Percentiles rank a stretch among this genome's conserved stretches.
These are phyloP conservation scores for Posidonia australis DNA, from an alignment of 106 monocot species.

Conservation along the genomic window DNA sequence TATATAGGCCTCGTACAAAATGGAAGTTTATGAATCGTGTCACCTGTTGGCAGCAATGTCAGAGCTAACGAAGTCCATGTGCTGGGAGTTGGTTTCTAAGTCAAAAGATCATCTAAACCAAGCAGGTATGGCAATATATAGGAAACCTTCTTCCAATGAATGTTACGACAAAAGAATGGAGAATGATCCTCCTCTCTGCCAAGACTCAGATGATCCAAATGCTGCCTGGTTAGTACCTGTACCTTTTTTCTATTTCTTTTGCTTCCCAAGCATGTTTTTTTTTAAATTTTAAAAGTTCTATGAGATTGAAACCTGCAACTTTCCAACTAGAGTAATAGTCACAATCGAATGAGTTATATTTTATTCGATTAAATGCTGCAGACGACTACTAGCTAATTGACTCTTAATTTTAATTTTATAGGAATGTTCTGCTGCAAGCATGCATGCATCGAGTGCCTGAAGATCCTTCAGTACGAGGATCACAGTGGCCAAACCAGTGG, in stretches of 20 bases:
- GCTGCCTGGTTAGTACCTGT: slow-evolving; percentile 57
- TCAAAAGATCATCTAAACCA: slow-evolving; percentile 50
- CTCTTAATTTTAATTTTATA: slow-evolving; percentile 7
- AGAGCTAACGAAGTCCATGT: slow-evolving; percentile 64
- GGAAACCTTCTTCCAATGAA: slow-evolving; percentile 64
- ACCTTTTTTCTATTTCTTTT: background rate
- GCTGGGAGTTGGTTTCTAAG: slow-evolving; percentile 73
- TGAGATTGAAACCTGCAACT: background rate
- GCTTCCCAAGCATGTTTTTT: background rate
- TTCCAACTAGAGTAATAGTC: too few relatives aligned
- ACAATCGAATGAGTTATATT: too few relatives aligned
- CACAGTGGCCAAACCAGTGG: slow-evolving; percentile 82
- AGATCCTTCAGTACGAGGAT: slow-evolving; percentile 39
- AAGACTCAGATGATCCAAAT: slow-evolving; percentile 69
- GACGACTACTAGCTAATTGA: too few relatives aligned
- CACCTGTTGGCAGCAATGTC: slow-evolving; percentile 42
- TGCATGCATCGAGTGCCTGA: slow-evolving; percentile 71
- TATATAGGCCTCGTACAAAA: background rate
- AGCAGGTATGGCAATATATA: slow-evolving; percentile 66
- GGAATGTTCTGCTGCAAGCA: slow-evolving; percentile 66
- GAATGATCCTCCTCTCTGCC: slow-evolving; percentile 57
- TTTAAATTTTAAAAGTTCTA: background rate
- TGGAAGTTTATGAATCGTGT: background rate
- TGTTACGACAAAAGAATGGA: slow-evolving; percentile 57
- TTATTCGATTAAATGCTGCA: too few relatives aligned